phyloP scores from a whole-genome alignment of 768 basidiomycete genomes.

The Lactarius sp. region DNA sequence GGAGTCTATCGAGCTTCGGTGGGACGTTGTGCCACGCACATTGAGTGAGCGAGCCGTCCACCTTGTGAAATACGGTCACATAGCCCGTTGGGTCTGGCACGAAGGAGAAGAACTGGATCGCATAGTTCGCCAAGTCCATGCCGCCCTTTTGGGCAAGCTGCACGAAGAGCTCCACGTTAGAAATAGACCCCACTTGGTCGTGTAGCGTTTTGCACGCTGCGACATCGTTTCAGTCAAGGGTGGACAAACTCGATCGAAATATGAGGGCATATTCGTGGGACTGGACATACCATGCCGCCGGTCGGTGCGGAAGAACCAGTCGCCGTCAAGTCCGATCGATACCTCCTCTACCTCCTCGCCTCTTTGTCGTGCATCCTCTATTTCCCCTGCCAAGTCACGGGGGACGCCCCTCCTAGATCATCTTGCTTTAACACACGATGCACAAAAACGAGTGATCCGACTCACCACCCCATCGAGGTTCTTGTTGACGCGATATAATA shows the following conservation, averaged over 20 bases:
- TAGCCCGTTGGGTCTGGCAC: constrained; percentile 13
- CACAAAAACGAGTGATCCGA: background rate
- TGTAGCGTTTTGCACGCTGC: constrained; percentile 14
- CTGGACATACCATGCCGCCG: constrained; percentile 10
- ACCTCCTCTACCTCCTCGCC: constrained; percentile 13
- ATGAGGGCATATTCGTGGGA: background rate
- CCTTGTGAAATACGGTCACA: constrained; percentile 11
- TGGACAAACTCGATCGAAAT: background rate
- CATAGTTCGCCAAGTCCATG: constrained; percentile 1
- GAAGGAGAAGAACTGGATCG: constrained; percentile 16
- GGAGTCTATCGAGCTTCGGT: background rate
- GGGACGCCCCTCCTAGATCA: constrained; percentile 10
- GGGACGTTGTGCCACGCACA: constrained; percentile 18
- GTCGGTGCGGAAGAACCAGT: constrained; percentile 19
- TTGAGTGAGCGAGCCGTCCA: background rate
- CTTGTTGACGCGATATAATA: constrained; percentile 7
- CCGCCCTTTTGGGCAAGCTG: background rate
- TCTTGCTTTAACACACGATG: background rate
- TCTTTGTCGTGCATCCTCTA: constrained; percentile 5
- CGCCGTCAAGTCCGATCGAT: constrained; percentile 16
- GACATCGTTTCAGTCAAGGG: background rate
- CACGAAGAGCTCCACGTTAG: constrained; percentile 14
- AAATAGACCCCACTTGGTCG: background rate
- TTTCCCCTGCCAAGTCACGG: constrained; percentile 5
- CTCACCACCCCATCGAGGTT: constrained; percentile 11